Percentiles rank a stretch among this genome's conserved stretches.
These are phyloP conservation scores for Phytopythium helicoides DNA, from an alignment of 352 stramenopile genomes.

Conservation along the genomic window DNA sequence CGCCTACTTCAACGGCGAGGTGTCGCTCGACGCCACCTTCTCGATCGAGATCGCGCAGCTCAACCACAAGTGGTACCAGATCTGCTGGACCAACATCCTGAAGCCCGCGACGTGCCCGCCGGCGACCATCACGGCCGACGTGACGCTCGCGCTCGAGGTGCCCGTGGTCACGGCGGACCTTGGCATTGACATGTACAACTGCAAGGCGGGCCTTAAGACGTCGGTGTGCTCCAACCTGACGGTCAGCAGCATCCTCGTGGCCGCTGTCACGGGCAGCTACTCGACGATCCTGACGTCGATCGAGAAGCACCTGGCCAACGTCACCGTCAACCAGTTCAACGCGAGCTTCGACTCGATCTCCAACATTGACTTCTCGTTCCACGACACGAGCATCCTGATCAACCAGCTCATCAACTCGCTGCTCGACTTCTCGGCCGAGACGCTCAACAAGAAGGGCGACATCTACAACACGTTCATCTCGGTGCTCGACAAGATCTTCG, in stretches of 20 bases:
- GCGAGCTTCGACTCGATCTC: constrained; percentile 47
- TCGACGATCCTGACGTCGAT: constrained; percentile 33
- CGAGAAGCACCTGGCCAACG: constrained; percentile 22
- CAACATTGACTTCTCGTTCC: constrained; percentile 49
- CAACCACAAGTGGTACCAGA: constrained; percentile 37
- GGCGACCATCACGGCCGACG: constrained; percentile 21
- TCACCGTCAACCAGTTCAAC: constrained; percentile 27
- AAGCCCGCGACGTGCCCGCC: constrained; percentile 23
- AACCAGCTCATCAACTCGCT: constrained; percentile 45
- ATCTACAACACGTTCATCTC: constrained; percentile 46
- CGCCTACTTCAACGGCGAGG: constrained; percentile 27
- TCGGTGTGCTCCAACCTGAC: constrained; percentile 50
- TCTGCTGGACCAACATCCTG: constrained; percentile 43
- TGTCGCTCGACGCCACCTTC: constrained; percentile 17
- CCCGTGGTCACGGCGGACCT: constrained; percentile 12
- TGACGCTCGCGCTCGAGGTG: constrained; percentile 23
- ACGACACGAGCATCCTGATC: constrained; percentile 35
- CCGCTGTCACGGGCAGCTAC: constrained; percentile 30
- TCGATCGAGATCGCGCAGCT: constrained; percentile 25
- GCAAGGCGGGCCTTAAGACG: constrained; percentile 18
- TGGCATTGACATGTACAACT: constrained; percentile 21
- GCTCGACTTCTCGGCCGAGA: constrained; percentile 40
- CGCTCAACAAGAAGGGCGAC: constrained; percentile 68
- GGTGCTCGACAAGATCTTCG: constrained; percentile 32
- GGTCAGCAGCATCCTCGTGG: constrained; percentile 38